Base-by-base conservation (phyloP, 352 stramenopile species). In the Phytopythium cucurbitacearum region DNA sequence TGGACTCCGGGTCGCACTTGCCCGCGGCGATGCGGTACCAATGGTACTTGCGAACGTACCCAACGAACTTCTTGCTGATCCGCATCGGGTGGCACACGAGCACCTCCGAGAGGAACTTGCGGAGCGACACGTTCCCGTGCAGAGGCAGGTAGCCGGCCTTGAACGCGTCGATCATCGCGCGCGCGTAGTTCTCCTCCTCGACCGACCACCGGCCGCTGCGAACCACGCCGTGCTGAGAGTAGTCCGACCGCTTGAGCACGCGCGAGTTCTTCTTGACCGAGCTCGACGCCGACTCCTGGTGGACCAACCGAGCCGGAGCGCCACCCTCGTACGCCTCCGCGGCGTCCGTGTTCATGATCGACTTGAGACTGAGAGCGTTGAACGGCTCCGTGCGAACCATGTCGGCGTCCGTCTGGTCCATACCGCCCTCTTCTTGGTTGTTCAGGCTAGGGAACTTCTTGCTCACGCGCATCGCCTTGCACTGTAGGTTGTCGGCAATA, bases 1-100 rank as follows among this genome's bases (percentile, higher is more conserved):
- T 77, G 38, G 67, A 69, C 57, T 79, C 62, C 7, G 73, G 65
- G 28, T 87, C 73, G 42, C 72, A 80, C 51, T 81, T 80, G 56
- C 76, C 73, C 8, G 76, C 73, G 7, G 79, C 73, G 55, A 87
- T 87, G 50, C 74, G 79, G 60, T 91, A 91, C 80, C 80, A 91
- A 54, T 91, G 80, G 69, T 91, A 91, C 67, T 91, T 96, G 61
- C 78, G 87, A 35, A 92, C 82, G 48, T 90, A 89, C 34, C 87
- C 87, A 15, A 91, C 82, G 60, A 95, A 96, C 67, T 96, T 96
- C 64, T 96, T 96, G 57, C 85, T 95, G 60, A 96, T 91, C 50
- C 87, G 80, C 87, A 96, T 96, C 39, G 86, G 85, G 59, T 94
- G 80, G 63, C 87, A 96, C 52, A 92, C 74, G 9, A 96, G 71